Evolutionary conservation across 1,284 basidiomycete genomes (phyloP), one percentile per base, ranked within the genome.

Genomic region (Fistulina hepatica): DNA sequence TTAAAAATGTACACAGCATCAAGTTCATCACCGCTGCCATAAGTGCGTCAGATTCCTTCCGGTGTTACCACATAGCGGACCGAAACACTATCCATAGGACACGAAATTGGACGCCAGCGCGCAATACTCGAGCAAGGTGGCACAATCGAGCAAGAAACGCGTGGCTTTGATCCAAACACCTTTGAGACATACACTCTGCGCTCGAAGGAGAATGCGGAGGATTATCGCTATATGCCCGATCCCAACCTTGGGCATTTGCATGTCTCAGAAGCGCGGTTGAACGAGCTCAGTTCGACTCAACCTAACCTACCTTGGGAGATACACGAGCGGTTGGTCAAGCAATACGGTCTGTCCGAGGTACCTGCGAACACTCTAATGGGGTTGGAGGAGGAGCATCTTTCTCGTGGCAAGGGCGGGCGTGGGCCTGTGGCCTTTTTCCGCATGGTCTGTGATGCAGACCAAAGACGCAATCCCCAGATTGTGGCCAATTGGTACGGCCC

Each of bases 151-250:
- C 91, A 94, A 58, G 90, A 97, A 59, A 98, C 95, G 2, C 74
- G 91, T 20, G 90, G 90, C 0, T 92, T 93, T 52, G 77, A 97
- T 56, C 89, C 93, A 55, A 63, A 79, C 38, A 76, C 67, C 2
- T 81, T 81, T 9, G 71, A 81, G 52, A 98, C 95, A 0, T 93
- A 77, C 60, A 68, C 67, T 15, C 60, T 97, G 41, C 73, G 95
- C 28, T 79, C 75, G 33, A 98, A 99, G 58, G 94, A 97, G 52
- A 86, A 92, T 50, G 83, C 90, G 0, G 85, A 85, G 4, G 94
- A 98, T 55, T 99, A 98, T 57, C 73, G 94, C 6, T 99, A 97
- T 62, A 93, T 99, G 90, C 95, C 95, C 1, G 95, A 98, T 55
- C 81, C 90, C 0, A 97, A 98, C 53, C 61, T 98, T 0, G 89